Evolutionary conservation across 306 rosid species (phyloP), one percentile per base, ranked within the genome.

Genomic region (Canavalia ensiformis): DNA sequence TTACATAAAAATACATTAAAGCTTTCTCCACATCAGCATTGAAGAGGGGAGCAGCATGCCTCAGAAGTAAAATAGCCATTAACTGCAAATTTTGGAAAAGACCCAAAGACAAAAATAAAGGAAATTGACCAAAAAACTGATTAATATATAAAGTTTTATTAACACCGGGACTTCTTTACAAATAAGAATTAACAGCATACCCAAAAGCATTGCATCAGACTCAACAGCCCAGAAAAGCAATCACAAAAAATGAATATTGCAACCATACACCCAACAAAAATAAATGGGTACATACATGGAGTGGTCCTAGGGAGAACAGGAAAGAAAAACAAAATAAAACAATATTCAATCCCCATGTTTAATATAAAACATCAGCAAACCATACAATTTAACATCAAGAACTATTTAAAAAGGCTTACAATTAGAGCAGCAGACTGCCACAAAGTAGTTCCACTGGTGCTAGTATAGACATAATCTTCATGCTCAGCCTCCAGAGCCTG

Each of bases 31-130:
- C 13, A 33, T 70, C 75, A 12, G 87, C 78, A 74, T 74, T 82
- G 52, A 91, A 75, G 41, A 89, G 81, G 72, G 88, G 66, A 78
- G 82, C 77, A 13, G 88, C 87, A 87, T 89, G 91, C 75, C 88
- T 85, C 79, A 84, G 76, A 72, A 91, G 86, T 63, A 89, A 85
- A 82, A 91, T 88, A 51, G 90, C 89, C 87, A 90, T 82, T 58
- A 88, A 82, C 94, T 91, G 90, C 82, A 67, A 51, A 60, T 45
- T 76, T 62, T 72, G 42, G 4, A 35, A 6, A n/a, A 13, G 68
- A 67, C 5, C 29, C 51, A 81, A 28, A 64, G 66, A 72, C 12
- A 18, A 35, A 58, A 33, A 75, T 10, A 6, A 10, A 42, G 68
- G 55, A 74, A 51, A 34, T 7, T 4, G 18, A 34, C 33, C 33